These are phyloP conservation scores for Fragaria nilgerrensis DNA, from an alignment of 306 rosid species.

Conservation along the genomic window DNA sequence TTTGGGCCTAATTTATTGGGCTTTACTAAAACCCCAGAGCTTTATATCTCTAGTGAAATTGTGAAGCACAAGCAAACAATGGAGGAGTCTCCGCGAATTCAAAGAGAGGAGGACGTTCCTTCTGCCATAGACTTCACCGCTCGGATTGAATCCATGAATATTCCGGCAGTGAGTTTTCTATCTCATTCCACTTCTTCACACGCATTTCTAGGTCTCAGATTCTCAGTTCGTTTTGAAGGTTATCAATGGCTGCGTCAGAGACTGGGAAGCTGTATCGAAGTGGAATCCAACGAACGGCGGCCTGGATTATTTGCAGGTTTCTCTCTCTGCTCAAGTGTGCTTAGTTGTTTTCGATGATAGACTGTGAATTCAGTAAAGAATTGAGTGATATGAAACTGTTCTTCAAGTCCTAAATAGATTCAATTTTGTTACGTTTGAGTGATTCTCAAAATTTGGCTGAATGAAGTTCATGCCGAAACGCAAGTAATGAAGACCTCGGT, in stretches of 20 bases:
- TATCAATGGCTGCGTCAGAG: slow-evolving; percentile 53
- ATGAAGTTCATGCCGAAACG: background rate
- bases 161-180: slow-evolving; percentile 43
- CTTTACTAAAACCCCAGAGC: background rate
- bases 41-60: background rate
- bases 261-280: slow-evolving; percentile 58
- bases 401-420: background rate
- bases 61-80: background rate
- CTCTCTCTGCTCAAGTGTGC: no score
- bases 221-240: slow-evolving; percentile 38
- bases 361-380: background rate
- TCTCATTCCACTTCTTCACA: background rate
- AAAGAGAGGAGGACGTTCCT: slow-evolving; percentile 47
- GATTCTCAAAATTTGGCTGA: background rate
- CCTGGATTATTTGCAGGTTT: slow-evolving; percentile 79
- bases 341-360: background rate
- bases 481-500: background rate
- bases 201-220: background rate
- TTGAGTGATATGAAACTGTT: background rate
- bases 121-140: slow-evolving; percentile 38
- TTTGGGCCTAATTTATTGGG: background rate
- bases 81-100: slow-evolving; percentile 44
- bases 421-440: background rate
- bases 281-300: slow-evolving; percentile 80
- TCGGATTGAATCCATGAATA: slow-evolving; percentile 40